Evolutionary conservation across 148 eudicot species (phyloP).

Genomic region (Polygonum aviculare): DNA sequence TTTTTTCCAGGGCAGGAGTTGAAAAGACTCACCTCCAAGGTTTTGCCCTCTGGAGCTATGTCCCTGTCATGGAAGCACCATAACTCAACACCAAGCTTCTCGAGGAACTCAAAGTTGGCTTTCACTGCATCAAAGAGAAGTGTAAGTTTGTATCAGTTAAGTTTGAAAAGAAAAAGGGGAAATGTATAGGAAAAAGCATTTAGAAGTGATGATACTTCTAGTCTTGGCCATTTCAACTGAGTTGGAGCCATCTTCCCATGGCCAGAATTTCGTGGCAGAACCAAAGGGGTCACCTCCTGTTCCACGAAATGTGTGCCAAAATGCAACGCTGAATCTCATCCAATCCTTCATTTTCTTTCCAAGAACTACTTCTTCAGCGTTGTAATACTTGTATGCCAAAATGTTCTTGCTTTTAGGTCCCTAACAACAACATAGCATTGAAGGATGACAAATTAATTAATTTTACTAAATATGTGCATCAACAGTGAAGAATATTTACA

Average conservation of each 20-base stretch:
- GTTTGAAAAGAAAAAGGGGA: not conserved
- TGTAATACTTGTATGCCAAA: conserved; percentile 80
- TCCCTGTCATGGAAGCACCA: conserved; percentile 99
- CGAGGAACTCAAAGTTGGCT: conserved; percentile 89
- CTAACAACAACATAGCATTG: conserved; percentile 26
- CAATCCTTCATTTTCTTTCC: conserved; percentile 99
- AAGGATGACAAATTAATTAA: not conserved
- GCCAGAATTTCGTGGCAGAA: conserved; percentile 85
- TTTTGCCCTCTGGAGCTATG: conserved; percentile 89
- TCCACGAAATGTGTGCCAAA: conserved; percentile 99
- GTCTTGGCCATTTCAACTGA: conserved; percentile 89
- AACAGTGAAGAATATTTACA: not conserved
- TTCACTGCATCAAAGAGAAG: conserved; percentile 53
- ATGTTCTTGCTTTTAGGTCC: conserved; percentile 78
- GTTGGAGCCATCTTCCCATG: conserved; percentile 99
- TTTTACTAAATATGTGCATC: not conserved
- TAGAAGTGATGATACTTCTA: conserved; percentile 53
- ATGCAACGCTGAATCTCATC: conserved; percentile 96
- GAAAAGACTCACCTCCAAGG: conserved; percentile 49
- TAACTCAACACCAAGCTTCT: conserved; percentile 87
- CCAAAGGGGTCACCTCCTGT: conserved; percentile 98
- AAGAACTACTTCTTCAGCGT: conserved; percentile 81
- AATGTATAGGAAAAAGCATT: not conserved
- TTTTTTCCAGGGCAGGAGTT: too few relatives aligned
- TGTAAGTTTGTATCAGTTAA: not conserved